A percentile compares a stretch with the other conserved stretches of the same genome.
phyloP scores from a whole-genome alignment of 345 rosid species.

The Eucalyptus sp. region DNA sequence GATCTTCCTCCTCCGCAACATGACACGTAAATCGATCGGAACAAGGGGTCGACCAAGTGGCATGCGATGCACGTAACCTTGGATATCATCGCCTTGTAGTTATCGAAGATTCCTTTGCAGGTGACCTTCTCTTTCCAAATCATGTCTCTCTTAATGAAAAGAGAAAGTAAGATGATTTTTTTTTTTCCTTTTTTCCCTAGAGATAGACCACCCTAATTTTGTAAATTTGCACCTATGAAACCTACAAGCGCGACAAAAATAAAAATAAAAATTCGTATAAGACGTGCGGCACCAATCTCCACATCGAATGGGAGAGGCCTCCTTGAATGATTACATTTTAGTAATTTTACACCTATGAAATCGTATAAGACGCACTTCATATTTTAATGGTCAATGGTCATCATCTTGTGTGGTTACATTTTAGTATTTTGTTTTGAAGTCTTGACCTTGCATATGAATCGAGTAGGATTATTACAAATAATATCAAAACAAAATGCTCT shows the following conservation, averaged over 20 bases:
- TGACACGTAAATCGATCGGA: background rate
- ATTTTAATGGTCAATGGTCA: background rate
- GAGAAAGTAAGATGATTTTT: background rate
- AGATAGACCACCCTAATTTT: background rate
- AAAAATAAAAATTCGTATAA: background rate
- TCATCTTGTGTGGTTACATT: background rate
- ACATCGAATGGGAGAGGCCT: background rate
- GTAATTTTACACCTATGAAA: too few relatives aligned
- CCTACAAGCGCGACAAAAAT: too few relatives aligned
- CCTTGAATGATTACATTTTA: background rate
- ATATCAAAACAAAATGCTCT: background rate
- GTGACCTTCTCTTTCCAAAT: background rate
- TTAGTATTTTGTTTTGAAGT: background rate
- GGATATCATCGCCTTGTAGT: background rate
- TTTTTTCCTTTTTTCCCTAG: background rate
- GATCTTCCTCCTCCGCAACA: background rate
- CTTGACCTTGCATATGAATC: background rate
- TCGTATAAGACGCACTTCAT: background rate
- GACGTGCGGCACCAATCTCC: background rate
- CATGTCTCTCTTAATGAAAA: background rate
- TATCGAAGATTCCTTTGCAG: background rate
- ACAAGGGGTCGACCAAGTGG: background rate
- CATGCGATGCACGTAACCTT: background rate
- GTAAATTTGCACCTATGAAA: background rate
- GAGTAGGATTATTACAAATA: background rate